These are phyloP conservation scores for Macrophomina tecta DNA, from an alignment of 2,329 filamentous ascomycete species.

Conservation along the genomic window DNA sequence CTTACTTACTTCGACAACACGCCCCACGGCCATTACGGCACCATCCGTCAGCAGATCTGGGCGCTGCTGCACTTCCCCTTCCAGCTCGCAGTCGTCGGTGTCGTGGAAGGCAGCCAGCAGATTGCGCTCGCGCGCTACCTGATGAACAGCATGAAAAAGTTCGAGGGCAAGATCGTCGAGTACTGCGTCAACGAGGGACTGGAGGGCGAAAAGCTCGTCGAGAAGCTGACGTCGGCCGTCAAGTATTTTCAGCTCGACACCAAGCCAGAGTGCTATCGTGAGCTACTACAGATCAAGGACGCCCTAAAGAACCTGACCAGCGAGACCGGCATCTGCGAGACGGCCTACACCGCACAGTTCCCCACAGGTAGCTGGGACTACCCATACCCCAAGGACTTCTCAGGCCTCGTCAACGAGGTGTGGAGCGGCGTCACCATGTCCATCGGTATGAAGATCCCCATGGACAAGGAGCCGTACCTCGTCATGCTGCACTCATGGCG, in stretches of 20 bases:
- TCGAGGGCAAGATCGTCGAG: slow-evolving; percentile 46
- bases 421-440: slow-evolving; percentile 42
- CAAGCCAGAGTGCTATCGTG: slow-evolving; percentile 38
- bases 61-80: slow-evolving; percentile 66
- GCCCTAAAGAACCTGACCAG: slow-evolving; percentile 39
- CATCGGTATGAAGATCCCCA: slow-evolving; percentile 43
- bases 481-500: slow-evolving; percentile 40
- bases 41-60: slow-evolving; percentile 66
- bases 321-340: slow-evolving; percentile 40
- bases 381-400: slow-evolving; percentile 32
- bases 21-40: slow-evolving; percentile 56
- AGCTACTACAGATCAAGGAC: slow-evolving; percentile 29
- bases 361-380: slow-evolving; percentile 28
- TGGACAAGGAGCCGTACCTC: slow-evolving; percentile 36
- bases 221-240: slow-evolving; percentile 36
- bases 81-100: slow-evolving; percentile 66
- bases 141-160: slow-evolving; percentile 51
- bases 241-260: slow-evolving; percentile 41
- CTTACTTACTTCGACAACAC: slow-evolving; percentile 67
- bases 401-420: slow-evolving; percentile 34
- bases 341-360: slow-evolving; percentile 33
- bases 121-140: slow-evolving; percentile 57
- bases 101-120: slow-evolving; percentile 68
- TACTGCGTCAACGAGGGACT: slow-evolving; percentile 42
- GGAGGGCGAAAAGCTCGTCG: slow-evolving; percentile 40